phyloP scores from a whole-genome alignment of 768 basidiomycete genomes.

The Mycena galericulata region DNA sequence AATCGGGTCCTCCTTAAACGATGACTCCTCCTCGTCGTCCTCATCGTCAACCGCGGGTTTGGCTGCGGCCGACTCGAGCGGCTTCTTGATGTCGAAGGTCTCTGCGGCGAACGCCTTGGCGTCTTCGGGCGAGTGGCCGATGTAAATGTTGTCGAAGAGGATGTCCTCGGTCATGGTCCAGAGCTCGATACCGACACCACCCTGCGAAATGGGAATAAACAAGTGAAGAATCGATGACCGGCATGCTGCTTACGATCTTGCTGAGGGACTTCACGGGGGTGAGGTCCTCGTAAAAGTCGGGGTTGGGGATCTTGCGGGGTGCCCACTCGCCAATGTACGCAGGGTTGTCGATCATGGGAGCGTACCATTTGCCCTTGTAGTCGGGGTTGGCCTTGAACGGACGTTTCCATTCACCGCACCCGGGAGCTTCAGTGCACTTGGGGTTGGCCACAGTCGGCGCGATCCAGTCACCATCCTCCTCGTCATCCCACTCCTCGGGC shows the following conservation, averaged over 20 bases:
- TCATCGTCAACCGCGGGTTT: constrained; percentile 67
- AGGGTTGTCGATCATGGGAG: constrained; percentile 96
- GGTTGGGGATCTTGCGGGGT: constrained; percentile 92
- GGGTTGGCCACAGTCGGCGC: constrained; percentile 92
- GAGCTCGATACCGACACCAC: constrained; percentile 96
- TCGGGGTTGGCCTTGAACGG: constrained; percentile 91
- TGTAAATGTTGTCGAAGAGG: constrained; percentile 93
- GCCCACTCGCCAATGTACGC: constrained; percentile 97
- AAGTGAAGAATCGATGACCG: background rate
- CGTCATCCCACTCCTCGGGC: constrained; percentile 99
- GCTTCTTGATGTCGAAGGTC: constrained; percentile 93
- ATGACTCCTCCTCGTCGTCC: constrained; percentile 56
- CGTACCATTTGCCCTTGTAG: constrained; percentile 99
- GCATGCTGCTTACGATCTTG: constrained; percentile 75
- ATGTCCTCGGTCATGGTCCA: constrained; percentile 99
- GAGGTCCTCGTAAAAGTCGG: constrained; percentile 89
- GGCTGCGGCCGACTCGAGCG: constrained; percentile 74
- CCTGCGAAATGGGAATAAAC: constrained; percentile 54
- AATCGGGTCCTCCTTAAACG: constrained; percentile 81
- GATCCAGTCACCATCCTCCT: constrained; percentile 99
- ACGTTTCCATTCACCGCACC: constrained; percentile 96
- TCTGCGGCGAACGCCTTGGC: constrained; percentile 87
- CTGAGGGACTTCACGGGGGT: constrained; percentile 84
- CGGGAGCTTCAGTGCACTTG: constrained; percentile 88
- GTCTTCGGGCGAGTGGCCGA: constrained; percentile 90